Conservation (phyloP, 1,139 yeast genomes). For the Petasospora rhodanensis region DNA sequence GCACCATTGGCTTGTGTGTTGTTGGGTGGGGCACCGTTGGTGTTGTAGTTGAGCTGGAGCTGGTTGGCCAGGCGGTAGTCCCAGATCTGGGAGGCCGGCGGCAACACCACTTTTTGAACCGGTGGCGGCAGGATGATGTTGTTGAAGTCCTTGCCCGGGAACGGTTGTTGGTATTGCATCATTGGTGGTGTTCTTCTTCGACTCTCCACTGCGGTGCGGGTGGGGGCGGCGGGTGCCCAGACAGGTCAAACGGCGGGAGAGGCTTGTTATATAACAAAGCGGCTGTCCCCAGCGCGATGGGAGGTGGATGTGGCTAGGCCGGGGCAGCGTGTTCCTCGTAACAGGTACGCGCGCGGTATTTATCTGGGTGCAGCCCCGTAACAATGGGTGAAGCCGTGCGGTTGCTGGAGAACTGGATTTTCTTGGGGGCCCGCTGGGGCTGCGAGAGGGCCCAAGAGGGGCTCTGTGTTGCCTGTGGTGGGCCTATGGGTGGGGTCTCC, state of each 20-base stretch:
- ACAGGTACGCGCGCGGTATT: too few relatives aligned
- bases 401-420: too few relatives aligned
- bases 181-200: not conserved
- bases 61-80: conserved; percentile 10
- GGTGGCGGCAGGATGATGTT: conserved; percentile 21
- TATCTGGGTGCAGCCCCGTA: too few relatives aligned
- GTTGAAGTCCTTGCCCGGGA: conserved; percentile 4
- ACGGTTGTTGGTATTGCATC: not conserved
- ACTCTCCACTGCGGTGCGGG: not conserved
- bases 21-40: conserved; percentile 7
- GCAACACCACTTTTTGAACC: conserved; percentile 15
- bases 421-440: too few relatives aligned
- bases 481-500: too few relatives aligned
- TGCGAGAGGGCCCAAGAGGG: too few relatives aligned
- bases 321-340: too few relatives aligned
- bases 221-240: too few relatives aligned
- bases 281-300: conserved; percentile 12
- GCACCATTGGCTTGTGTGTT: too few relatives aligned
- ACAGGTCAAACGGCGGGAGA: too few relatives aligned
- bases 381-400: too few relatives aligned
- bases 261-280: conserved; percentile 11
- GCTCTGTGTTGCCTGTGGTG: too few relatives aligned
- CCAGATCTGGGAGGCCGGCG: conserved; percentile 20
- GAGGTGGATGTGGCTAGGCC: not conserved
- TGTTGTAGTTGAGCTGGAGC: conserved; percentile 8